These are phyloP conservation scores for Blastobotrys terrestris DNA, from an alignment of 805 yeast species.

Conservation along the genomic window DNA sequence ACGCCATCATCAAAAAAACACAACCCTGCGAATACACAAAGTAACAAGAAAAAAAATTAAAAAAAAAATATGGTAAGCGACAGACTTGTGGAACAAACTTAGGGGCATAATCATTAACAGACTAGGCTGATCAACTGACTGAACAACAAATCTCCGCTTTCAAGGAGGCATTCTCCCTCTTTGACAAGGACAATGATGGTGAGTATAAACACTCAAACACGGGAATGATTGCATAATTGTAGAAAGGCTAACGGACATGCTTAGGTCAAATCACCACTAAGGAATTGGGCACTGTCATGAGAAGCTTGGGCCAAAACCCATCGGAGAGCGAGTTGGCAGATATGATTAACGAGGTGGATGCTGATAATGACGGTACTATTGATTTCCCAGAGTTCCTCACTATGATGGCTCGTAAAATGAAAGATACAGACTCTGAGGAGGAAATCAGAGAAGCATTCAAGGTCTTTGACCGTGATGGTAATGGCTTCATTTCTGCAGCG, in stretches of 20 bases:
- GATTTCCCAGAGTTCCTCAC: conserved; percentile 80
- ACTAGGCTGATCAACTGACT: conserved; percentile 75
- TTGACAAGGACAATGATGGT: conserved; percentile 96
- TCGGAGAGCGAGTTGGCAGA: conserved; percentile 94
- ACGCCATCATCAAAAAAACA: neutral
- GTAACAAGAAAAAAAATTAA: too few relatives aligned
- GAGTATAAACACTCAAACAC: too few relatives aligned
- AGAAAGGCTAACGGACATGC: too few relatives aligned
- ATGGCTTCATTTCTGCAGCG: conserved; percentile 93
- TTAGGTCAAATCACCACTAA: conserved; percentile 74
- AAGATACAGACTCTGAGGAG: conserved; percentile 95
- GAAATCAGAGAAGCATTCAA: conserved; percentile 97
- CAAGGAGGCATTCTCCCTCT: conserved; percentile 94
- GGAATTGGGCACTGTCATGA: conserved; percentile 97
- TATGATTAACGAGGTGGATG: conserved; percentile 95
- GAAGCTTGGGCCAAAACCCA: conserved; percentile 97
- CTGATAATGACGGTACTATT: conserved; percentile 86
- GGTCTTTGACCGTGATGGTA: conserved; percentile 90
- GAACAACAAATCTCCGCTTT: conserved; percentile 96
- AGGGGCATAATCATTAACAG: too few relatives aligned
- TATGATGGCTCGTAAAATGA: conserved; percentile 87
- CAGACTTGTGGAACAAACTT: neutral
- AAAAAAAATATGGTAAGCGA: too few relatives aligned
- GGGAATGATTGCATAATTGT: too few relatives aligned
- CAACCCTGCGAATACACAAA: neutral